Base-by-base conservation (phyloP, 495 filamentous ascomycete genomes). In the Aspergillus kassunensis region DNA sequence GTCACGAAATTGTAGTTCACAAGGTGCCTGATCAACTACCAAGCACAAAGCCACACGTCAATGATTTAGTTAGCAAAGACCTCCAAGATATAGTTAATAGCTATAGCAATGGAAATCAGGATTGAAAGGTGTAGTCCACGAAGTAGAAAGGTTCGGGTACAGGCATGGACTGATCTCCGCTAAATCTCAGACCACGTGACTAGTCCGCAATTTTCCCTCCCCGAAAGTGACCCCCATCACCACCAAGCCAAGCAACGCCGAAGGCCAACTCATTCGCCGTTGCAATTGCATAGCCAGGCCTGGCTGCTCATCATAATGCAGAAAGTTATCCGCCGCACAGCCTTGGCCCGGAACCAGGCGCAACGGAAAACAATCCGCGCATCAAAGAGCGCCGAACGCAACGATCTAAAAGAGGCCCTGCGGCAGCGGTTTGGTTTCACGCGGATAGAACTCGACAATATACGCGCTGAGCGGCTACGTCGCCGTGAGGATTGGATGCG, bases 401-500 rank as follows among this genome's bases (percentile, higher is more conserved):
- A 67, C 24, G 60, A 67, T 29, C 55, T 55, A 40, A 71, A 70
- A 50, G 59, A 62, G 53, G 58, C 49, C 11, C 61, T 68, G 21
- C 65, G 69, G 30, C 57, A 71, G 35, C 55, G 58, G 31, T 65
- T 64, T 48, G 58, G 63, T 27, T 63, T 58, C 43, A 71, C 74
- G 57, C 65, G 53, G 31, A 46, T 69, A 6, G 51, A 70, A 49
- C 56, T 64, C 40, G 55, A 67, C 39, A 44, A 53, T 43, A 45
- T 70, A 35, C 63, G 68, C 49, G 59, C 60, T 15, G 72, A 63
- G 43, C 58, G 54, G 21, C 13, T 62, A 42, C 58, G 60, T 45
- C 74, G 72, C 20, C 76, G 75, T 51, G 86, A 93, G 62, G 89
- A 95, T 63, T 91, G 84, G 77, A 66, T 85, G 49, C 65, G 90